Conservation (phyloP, 2,329 filamentous ascomycete genomes). For the Aspergillus versicolor region DNA sequence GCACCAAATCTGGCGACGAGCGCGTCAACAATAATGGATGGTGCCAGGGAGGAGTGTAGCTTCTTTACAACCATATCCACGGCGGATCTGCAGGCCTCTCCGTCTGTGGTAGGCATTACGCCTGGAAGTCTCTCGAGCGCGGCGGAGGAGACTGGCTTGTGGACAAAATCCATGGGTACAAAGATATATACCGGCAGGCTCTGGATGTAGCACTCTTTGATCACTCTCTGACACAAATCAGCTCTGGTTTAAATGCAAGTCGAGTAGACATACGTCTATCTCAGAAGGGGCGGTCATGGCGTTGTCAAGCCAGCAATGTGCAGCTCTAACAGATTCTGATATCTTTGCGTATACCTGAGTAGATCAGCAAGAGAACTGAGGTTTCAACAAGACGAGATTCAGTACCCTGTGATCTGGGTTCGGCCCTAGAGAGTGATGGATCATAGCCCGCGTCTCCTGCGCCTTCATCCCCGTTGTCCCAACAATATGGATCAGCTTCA, state of each 20-base stretch:
- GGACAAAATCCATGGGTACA: conserved; percentile 74
- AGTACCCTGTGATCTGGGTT: conserved; percentile 4
- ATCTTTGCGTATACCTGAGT: conserved; percentile 54
- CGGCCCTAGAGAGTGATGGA: conserved; percentile 53
- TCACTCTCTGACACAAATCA: background rate
- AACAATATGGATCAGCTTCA: conserved; percentile 63
- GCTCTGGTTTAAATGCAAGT: background rate
- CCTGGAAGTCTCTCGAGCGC: conserved; percentile 62
- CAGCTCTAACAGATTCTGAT: background rate
- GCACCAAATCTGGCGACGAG: conserved; percentile 73
- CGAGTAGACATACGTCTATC: conserved; percentile 59
- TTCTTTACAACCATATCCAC: conserved; percentile 70
- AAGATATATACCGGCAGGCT: conserved; percentile 78
- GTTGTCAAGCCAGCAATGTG: conserved; percentile 6
- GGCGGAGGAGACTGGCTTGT: conserved; percentile 69
- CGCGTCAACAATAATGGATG: conserved; percentile 74
- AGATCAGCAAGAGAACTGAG: background rate
- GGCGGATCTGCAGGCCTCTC: conserved; percentile 39
- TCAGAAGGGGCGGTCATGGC: conserved; percentile 57
- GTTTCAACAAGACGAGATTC: background rate
- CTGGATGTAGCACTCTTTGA: conserved; percentile 64
- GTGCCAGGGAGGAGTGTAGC: conserved; percentile 62
- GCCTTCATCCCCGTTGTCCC: conserved; percentile 46
- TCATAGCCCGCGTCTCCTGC: conserved; percentile 39
- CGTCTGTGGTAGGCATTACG: background rate